Conservation (phyloP, 176 grass and related monocot species). For the Panicum miliaceum region DNA sequence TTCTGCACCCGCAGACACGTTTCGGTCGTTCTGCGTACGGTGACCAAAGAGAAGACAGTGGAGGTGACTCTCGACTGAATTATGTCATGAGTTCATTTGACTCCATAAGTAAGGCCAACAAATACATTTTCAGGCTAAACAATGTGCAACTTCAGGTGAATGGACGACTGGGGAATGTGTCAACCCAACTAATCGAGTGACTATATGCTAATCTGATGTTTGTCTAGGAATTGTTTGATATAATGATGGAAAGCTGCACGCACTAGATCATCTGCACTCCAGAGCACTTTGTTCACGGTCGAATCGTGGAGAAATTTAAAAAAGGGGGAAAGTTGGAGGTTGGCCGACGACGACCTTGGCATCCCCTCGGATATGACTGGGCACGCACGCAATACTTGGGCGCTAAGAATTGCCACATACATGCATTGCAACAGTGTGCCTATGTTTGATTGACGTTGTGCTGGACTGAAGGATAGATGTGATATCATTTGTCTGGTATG, state of each 20-base stretch:
- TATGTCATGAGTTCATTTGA: too few relatives aligned
- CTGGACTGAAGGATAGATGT: not conserved
- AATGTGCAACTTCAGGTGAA: not conserved
- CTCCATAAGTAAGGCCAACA: too few relatives aligned
- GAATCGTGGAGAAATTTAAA: not conserved
- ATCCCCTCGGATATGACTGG: not conserved
- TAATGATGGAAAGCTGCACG: not conserved
- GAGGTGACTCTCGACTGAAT: too few relatives aligned
- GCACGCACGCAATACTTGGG: not conserved
- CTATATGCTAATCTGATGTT: not conserved
- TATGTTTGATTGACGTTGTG: not conserved
- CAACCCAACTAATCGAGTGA: not conserved
- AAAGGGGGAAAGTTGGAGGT: not conserved
- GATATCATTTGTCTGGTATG: not conserved
- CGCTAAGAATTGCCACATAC: conserved; percentile 1
- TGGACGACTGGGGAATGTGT: not conserved
- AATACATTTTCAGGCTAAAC: not conserved
- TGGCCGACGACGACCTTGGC: not conserved
- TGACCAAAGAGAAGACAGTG: too few relatives aligned
- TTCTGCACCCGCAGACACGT: too few relatives aligned
- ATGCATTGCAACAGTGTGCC: not conserved
- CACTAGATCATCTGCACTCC: not conserved
- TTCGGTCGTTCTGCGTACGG: too few relatives aligned
- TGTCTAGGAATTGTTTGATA: not conserved
- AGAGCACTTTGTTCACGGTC: not conserved